Conservation (phyloP, 1,284 basidiomycete genomes). For the Schizopora paradoxa region DNA sequence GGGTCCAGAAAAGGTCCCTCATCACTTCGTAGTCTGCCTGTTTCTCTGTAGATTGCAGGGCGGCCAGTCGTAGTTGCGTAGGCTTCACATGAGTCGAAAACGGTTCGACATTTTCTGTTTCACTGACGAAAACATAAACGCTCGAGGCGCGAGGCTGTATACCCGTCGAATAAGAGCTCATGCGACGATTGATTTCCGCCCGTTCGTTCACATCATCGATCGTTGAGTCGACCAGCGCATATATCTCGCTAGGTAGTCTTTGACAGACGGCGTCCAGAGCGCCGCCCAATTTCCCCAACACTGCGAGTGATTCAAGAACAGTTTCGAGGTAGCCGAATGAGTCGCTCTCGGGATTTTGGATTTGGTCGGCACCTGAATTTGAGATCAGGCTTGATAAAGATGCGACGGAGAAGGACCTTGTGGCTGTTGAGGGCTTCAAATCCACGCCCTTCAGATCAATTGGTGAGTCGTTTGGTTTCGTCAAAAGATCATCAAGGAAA, state of each 20-base stretch:
- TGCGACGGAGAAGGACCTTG: constrained; percentile 22
- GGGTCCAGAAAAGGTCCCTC: constrained; percentile 93
- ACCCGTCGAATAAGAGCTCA: constrained; percentile 36
- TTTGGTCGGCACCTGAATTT: constrained; percentile 1
- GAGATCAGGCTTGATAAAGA: constrained; percentile 23
- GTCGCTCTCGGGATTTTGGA: constrained; percentile 80
- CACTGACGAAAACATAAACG: constrained; percentile 46
- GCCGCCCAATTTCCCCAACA: constrained; percentile 83
- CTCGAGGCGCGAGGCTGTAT: constrained; percentile 30
- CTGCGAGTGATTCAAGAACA: constrained; percentile 86
- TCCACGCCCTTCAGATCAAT: constrained; percentile 62
- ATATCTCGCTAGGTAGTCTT: constrained; percentile 82
- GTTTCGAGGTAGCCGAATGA: constrained; percentile 95
- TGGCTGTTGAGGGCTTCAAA: constrained; percentile 26
- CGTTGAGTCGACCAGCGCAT: constrained; percentile 80
- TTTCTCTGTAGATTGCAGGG: constrained; percentile 72
- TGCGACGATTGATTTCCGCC: constrained; percentile 63
- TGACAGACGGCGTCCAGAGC: constrained; percentile 85
- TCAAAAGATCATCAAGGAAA: constrained; percentile 66
- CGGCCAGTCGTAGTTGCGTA: constrained; percentile 61
- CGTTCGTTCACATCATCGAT: constrained; percentile 90
- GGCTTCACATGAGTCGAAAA: constrained; percentile 32
- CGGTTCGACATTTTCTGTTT: constrained; percentile 25
- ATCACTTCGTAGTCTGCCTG: constrained; percentile 81
- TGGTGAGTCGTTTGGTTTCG: constrained; percentile 78